Evolutionary conservation across 1,284 basidiomycete genomes (phyloP).

Genomic region (Marasmius fiardii): DNA sequence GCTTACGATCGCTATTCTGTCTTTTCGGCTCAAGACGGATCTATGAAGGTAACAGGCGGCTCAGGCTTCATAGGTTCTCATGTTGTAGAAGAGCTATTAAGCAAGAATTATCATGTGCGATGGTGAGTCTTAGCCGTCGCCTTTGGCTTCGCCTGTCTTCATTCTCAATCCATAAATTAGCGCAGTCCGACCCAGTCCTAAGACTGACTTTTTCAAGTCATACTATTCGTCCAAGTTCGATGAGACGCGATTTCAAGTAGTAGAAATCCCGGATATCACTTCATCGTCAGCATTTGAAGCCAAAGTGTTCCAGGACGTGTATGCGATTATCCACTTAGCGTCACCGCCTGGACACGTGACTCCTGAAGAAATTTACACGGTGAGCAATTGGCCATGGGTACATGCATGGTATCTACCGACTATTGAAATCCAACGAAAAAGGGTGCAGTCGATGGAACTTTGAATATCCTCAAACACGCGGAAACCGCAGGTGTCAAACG

Average conservation of each 20-base stretch:
- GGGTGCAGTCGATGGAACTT: constrained; percentile 7
- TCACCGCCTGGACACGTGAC: constrained; percentile 3
- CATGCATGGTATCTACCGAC: background rate
- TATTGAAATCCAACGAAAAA: background rate
- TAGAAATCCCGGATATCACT: constrained; percentile 3
- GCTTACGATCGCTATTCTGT: background rate
- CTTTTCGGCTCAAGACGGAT: background rate
- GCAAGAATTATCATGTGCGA: background rate
- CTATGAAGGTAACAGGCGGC: background rate
- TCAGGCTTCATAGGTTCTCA: constrained; percentile 2
- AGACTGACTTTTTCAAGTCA: background rate
- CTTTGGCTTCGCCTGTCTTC: background rate
- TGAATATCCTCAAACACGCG: constrained; percentile 6
- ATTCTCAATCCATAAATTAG: background rate
- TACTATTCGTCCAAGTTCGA: background rate
- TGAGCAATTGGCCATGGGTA: background rate
- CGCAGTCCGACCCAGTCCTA: background rate
- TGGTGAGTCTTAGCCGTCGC: background rate
- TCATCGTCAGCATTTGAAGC: background rate
- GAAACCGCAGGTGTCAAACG: background rate
- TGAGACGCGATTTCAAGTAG: background rate
- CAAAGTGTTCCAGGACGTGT: constrained; percentile 1
- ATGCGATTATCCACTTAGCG: constrained; percentile 7
- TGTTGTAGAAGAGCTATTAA: background rate
- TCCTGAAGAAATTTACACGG: constrained; percentile 3